phyloP scores from a whole-genome alignment of 2,329 filamentous ascomycete genomes.

The Aulographum hederae region DNA sequence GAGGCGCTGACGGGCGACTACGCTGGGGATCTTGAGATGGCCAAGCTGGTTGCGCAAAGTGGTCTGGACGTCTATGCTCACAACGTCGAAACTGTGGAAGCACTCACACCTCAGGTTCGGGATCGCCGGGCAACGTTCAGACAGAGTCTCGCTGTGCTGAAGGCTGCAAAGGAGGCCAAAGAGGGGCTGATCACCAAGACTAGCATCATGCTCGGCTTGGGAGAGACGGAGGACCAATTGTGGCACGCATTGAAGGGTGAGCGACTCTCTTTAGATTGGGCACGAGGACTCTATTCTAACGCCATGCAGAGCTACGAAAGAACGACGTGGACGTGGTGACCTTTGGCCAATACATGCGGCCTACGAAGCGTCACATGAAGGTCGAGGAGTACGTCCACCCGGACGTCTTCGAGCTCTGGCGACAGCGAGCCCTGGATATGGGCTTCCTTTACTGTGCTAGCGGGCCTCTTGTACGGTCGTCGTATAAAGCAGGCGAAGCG shows the following conservation, averaged over 20 bases:
- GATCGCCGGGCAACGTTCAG: conserved; percentile 80
- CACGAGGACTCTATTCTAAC: neutral
- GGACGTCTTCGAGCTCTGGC: conserved; percentile 80
- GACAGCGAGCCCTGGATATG: conserved; percentile 75
- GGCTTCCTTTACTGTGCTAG: conserved; percentile 95
- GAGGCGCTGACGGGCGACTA: conserved; percentile 83
- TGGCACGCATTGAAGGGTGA: conserved; percentile 55
- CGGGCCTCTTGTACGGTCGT: conserved; percentile 80
- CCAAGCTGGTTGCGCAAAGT: conserved; percentile 62
- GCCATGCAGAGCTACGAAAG: conserved; percentile 50
- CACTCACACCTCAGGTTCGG: conserved; percentile 70
- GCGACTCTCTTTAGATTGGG: neutral
- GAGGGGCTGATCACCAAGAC: conserved; percentile 91
- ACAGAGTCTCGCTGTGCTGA: conserved; percentile 64
- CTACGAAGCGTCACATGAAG: conserved; percentile 93
- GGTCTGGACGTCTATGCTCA: conserved; percentile 94
- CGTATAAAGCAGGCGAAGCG: conserved; percentile 93
- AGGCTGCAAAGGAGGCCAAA: conserved; percentile 61
- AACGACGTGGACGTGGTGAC: conserved; percentile 84
- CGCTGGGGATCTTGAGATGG: conserved; percentile 70
- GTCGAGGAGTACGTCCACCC: conserved; percentile 92
- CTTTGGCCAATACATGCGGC: conserved; percentile 99
- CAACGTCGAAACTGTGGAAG: conserved; percentile 92
- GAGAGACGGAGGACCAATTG: conserved; percentile 77
- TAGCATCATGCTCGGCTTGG: conserved; percentile 87